A percentile compares a stretch with the other conserved stretches of the same genome.
Conservation (phyloP, 75 land plant species). For the Pseudotsuga menziesii region DNA sequence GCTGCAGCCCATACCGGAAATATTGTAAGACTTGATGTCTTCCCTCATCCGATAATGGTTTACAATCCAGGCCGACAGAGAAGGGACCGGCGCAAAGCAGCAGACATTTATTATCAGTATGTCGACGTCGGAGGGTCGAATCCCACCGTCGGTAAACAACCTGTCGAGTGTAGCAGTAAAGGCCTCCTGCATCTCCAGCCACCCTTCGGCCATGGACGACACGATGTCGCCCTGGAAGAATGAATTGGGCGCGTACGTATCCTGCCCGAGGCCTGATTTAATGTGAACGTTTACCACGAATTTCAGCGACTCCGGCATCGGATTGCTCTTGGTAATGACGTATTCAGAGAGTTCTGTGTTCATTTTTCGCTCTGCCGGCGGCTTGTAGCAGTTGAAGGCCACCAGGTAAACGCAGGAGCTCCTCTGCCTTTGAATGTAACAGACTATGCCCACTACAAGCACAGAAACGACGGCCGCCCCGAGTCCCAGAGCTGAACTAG, state of each 20-base stretch:
- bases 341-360: conserved; percentile 18
- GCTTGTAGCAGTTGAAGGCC: conserved; percentile 52
- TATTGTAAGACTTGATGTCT: conserved; percentile 46
- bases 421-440: no score
- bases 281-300: conserved; percentile 34
- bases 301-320: conserved; percentile 10
- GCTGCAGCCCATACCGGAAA: conserved; percentile 73
- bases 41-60: conserved; percentile 46
- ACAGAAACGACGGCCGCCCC: no score
- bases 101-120: conserved; percentile 57
- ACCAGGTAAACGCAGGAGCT: conserved; percentile 21
- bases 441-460: no score
- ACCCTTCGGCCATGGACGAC: conserved; percentile 9
- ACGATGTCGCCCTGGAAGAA: conserved; percentile 10
- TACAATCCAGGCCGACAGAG: conserved; percentile 45
- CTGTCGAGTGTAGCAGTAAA: conserved; percentile 31
- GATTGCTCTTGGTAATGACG: conserved; percentile 6
- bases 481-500: no score
- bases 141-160: conserved; percentile 20
- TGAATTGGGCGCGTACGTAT: conserved; percentile 41
- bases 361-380: conserved; percentile 35
- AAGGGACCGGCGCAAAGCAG: conserved; percentile 39
- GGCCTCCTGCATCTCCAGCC: conserved; percentile 55
- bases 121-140: conserved; percentile 44
- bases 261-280: conserved; percentile 49